These are phyloP conservation scores for Syzygium syzygioides DNA, from an alignment of 441 rosid genomes.

Conservation along the genomic window DNA sequence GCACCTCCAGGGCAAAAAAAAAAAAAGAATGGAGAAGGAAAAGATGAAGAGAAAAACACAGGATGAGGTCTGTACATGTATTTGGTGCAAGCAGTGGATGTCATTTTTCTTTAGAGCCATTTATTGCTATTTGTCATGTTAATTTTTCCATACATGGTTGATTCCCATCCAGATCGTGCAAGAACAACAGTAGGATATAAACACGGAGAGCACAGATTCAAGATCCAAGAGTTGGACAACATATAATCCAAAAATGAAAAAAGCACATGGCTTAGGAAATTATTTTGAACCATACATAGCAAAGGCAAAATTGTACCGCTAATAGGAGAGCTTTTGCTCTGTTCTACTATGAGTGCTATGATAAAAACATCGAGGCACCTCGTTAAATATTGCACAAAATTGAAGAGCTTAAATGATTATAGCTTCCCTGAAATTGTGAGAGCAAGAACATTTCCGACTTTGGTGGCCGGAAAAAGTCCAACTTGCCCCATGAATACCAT, in stretches of 20 bases:
- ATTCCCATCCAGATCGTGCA: not conserved
- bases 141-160: not conserved
- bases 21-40: not conserved
- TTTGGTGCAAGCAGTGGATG: not conserved
- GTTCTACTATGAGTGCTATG: not conserved
- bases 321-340: not conserved
- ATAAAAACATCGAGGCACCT: not conserved
- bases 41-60: not conserved
- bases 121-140: not conserved
- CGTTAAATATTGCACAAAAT: not conserved
- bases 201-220: not conserved
- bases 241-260: not conserved
- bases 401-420: not conserved
- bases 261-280: not conserved
- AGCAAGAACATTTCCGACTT: not conserved
- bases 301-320: not conserved
- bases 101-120: not conserved
- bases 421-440: not conserved
- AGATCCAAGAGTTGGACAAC: not conserved
- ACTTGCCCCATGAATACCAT: not conserved
- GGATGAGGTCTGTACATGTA: not conserved
- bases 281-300: not conserved
- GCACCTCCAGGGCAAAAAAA: conserved; percentile 7
- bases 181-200: not conserved
- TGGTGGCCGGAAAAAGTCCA: not conserved